Base-by-base conservation (phyloP, 768 basidiomycete genomes). In the Trametes meyenii region DNA sequence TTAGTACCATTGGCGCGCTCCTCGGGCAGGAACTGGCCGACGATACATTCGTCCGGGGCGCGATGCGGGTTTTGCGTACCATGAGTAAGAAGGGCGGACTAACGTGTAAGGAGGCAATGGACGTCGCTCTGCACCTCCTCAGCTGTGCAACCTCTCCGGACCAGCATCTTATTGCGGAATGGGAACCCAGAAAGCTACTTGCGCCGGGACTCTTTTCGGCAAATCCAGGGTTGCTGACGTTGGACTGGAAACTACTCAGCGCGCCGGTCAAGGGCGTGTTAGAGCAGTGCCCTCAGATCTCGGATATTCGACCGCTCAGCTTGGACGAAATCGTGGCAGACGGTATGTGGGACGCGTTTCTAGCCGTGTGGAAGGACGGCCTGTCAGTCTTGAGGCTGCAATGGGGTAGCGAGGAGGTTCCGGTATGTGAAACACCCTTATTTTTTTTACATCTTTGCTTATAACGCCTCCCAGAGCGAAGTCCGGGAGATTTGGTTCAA, bases 1-100 rank as follows among this genome's bases (percentile, higher is more conserved):
- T 86, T 4, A 75, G 82, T 4, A 81, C 81, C 14, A 75, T 89
- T 6, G 85, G 79, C 0, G 85, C 81, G 1, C 72, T 87, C 6
- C 77, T 90, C 6, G 77, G 77, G 14, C 66, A 56, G 16, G 67
- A 60, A 13, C 26, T 50, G 0, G 57, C 64, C 11, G 78, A 83
- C 10, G 79, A 81, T 23, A 71, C 73, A 36, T 64, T 69, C 35
- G 69, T 87, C n/a, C 72, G 69, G 50, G 78, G 79, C 11, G 79
- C 80, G 0, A 66, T 90, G 24, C 72, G 74, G 4, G 70, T 88
- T 16, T 73, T 92, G 40, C 77, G 80, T 36, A 57, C 59, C 14
- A 92, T 92, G 88, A 73, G 84, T 46, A 72, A 74, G 60, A 85
- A 81, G 66, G 81, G 83, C 24, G 80, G 81, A 0, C 75, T 77